Evolutionary conservation across 1,139 yeast genomes (phyloP), one percentile per base, ranked within the genome.

Genomic region (Pichia sp.): DNA sequence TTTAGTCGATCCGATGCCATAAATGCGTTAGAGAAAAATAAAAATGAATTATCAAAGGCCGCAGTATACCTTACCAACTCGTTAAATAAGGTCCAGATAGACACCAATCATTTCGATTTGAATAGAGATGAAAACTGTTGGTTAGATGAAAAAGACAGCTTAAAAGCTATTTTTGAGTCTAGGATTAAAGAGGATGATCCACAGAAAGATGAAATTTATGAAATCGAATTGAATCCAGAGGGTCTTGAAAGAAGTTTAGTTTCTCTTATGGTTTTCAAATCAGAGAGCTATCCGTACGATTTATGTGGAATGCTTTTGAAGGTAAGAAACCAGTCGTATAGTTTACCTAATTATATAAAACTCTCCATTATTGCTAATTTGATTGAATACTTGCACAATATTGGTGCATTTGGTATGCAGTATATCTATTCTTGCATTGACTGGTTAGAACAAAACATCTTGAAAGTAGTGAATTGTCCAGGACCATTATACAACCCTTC

Each of bases 141-240:
- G 96, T 59, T 66, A 2, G 83, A 84, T 54, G 97, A 89, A 57
- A 54, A 83, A n/a, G 84, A 80, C 44, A 79, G 86, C 34, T 61
- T 89, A 41, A 60, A 65, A 31, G 68, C 78, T 28, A 75, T 84
- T 35, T 76, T 75, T 48, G 76, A 46, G 2, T 63, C 61, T 2
- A 55, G 55, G 34, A 44, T 67, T 28, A 51, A 53, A 5, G 58
- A 52, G 1, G 54, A 59, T 4, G 50, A 46, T 36, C 43, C 56
- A 26, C 53, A 58, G 4, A 53, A 54, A 5, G 47, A 50, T 4
- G 44, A 47, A 20, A 56, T 66, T 14, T 64, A 62, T 15, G 60
- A 61, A 22, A 53, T 71, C 9, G 36, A 50, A 1, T 58, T 73
- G 32, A 55, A 60, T 28, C 67, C 68, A 0, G 55, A 57, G 47